These are phyloP conservation scores for Symbiodinium natans DNA, from an alignment of 73 alveolate genomes.

Conservation along the genomic window DNA sequence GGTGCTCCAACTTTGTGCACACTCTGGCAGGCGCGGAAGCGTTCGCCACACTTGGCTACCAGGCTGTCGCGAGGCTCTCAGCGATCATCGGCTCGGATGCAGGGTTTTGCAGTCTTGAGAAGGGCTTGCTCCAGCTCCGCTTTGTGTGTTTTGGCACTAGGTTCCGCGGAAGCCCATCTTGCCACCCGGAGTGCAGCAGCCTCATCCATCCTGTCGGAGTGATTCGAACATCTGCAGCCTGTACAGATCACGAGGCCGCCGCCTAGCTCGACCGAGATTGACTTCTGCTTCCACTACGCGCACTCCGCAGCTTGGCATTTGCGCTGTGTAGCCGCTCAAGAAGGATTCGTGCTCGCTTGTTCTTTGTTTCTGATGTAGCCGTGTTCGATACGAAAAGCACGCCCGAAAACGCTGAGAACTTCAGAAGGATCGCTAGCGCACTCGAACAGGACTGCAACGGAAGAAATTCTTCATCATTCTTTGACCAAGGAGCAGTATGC, in stretches of 20 bases:
- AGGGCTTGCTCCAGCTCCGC: not conserved
- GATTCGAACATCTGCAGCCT: not conserved
- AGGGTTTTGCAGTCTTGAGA: not conserved
- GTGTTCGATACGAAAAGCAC: too few relatives aligned
- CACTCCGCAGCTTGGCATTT: slow-evolving; percentile 60
- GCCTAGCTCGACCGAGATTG: slow-evolving; percentile 82
- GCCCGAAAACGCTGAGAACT: too few relatives aligned
- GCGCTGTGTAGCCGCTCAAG: too few relatives aligned
- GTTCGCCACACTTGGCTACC: slow-evolving; percentile 34
- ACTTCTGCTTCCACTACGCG: slow-evolving; percentile 87
- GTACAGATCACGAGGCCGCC: slow-evolving; percentile 34
- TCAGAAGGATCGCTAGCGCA: too few relatives aligned
- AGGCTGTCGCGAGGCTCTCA: not conserved
- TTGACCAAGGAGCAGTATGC: slow-evolving; percentile 64
- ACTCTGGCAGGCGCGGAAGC: slow-evolving; percentile 60
- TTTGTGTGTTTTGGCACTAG: not conserved
- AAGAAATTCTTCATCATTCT: too few relatives aligned
- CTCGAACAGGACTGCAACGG: too few relatives aligned
- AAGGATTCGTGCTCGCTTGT: too few relatives aligned
- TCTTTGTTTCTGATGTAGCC: too few relatives aligned
- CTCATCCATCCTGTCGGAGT: not conserved
- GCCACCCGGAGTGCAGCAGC: slow-evolving; percentile 79
- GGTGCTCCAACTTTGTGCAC: not conserved
- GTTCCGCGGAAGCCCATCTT: slow-evolving; percentile 68
- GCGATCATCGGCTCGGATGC: not conserved